Evolutionary conservation across 2,329 filamentous ascomycete genomes (phyloP), one percentile per base, ranked within the genome.

Genomic region (Ophiostoma australiae): DNA sequence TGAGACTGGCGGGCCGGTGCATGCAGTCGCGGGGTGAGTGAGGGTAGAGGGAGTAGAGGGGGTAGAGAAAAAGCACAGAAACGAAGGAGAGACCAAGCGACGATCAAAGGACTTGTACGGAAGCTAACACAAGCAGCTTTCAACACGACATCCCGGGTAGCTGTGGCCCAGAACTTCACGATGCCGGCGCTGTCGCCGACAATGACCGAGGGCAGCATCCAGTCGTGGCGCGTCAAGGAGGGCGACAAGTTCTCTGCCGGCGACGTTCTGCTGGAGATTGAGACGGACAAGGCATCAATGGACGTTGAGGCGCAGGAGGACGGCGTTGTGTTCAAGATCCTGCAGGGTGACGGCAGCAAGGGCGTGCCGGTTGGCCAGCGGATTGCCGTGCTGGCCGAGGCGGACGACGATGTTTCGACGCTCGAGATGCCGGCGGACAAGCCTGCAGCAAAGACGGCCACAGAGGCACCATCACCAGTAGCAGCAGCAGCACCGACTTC

Each of bases 271-370:
- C 88, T 97, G 72, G 93, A 97, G 81, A 95, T 97, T 79, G 93
- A 97, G 83, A 97, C 93, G 72, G 93, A 97, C 81, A 97, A 97
- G 85, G 93, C 93, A 69, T 91, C 92, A 70, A 97, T 97, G 92
- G 93, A 97, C 76, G 93, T 97, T 27, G 93, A 97, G 84, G 93
- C 93, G 41, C 93, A 95, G 82, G 93, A 97, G 63, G 92, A 96
- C 78, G 93, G 93, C 65, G 84, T 94, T 75, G 82, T 97, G 80
- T 89, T 93, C 78, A 96, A 95, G 84, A 94, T 97, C 76, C 87
- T 89, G 78, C 83, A 89, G 78, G 83, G 83, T 63, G 90, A 93
- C 78, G 92, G 92, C 70, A 86, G 85, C 79, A 95, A 96, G 83
- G 84, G 83, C 67, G 86, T 97, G 48, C 86, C 91, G 79, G 92